phyloP scores from a whole-genome alignment of 2,329 filamentous ascomycete species.

The Fusarium musae region DNA sequence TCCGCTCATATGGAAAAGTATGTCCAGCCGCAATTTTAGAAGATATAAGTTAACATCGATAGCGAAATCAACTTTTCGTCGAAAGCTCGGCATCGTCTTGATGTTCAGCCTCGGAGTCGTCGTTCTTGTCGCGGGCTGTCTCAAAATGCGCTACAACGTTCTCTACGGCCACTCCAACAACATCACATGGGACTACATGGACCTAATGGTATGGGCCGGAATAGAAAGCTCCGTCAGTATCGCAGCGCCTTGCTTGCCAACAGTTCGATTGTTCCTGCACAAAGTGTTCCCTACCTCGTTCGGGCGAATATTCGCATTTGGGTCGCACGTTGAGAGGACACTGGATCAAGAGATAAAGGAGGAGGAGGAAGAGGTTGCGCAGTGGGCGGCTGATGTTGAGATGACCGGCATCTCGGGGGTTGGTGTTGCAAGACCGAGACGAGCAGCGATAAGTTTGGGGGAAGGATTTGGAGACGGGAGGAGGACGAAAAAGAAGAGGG shows the following conservation, averaged over 20 bases:
- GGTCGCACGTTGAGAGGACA: not conserved
- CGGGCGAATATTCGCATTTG: slow-evolving; percentile 14
- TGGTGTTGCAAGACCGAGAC: not conserved
- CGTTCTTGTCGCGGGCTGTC: slow-evolving; percentile 9
- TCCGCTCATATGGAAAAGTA: slow-evolving; percentile 20
- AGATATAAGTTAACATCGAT: rapidly evolving
- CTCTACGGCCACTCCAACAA: slow-evolving; percentile 12
- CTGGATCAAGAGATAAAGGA: slow-evolving; percentile 17
- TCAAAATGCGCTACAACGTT: slow-evolving; percentile 23
- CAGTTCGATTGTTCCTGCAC: slow-evolving; percentile 5
- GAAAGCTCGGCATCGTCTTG: slow-evolving; percentile 9
- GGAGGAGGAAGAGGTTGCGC: slow-evolving; percentile 9
- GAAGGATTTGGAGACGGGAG: not conserved
- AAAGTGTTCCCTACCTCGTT: slow-evolving; percentile 6
- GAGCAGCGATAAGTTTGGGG: not conserved
- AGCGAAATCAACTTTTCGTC: slow-evolving; percentile 11
- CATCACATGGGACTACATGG: slow-evolving; percentile 22
- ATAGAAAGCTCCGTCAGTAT: slow-evolving; percentile 19
- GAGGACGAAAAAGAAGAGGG: not conserved
- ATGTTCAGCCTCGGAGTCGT: slow-evolving; percentile 20
- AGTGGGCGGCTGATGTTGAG: slow-evolving; percentile 7
- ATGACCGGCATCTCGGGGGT: not conserved
- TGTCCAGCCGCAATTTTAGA: rapidly evolving
- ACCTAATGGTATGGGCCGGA: slow-evolving; percentile 12
- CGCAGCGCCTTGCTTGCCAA: slow-evolving; percentile 3